Base-by-base conservation (phyloP, 2,329 filamentous ascomycete species). In the Fusarium floridanum region DNA sequence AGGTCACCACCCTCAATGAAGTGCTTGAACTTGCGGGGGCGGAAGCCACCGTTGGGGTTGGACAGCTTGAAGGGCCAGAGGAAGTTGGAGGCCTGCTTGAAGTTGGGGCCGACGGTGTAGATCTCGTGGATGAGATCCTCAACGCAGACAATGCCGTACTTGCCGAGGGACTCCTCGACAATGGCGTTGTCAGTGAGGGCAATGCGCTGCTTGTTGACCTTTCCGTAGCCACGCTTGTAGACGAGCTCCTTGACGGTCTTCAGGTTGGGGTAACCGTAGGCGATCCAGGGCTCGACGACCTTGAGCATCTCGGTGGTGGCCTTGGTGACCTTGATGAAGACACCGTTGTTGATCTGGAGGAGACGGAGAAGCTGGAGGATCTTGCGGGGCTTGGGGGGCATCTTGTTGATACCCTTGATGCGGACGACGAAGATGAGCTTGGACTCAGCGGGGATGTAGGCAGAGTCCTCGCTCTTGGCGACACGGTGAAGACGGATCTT, bases 321-420 rank as follows among this genome's bases (percentile, higher is more conserved):
- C 93, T 98, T 99, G 89, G 95, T 98, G 84, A 98, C 90, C 84
- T 92, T 93, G 88, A 99, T 90, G 89, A 99, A 99, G 87, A 98
- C 95, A 87, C 96, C 97, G 87, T 98, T 98, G 94, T 99, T 99
- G 94, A 99, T 99, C 91, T 99, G 97, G 83, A 99, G 93, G 79
- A 99, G 95, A 91, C 97, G 96, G 86, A 99, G 95, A 74, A 99
- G 94, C 90, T 99, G 97, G 82, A 99, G 92, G 84, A 98, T 98
- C 93, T 99, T 99, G 91, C 97, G 95, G 88, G 97, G 97, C 94
- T 99, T 98, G 82, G 97, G 97, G 85, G 97, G 92, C 83, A 99
- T 98, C 94, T 99, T 99, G 94, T 98, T 98, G 95, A 99, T 98
- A 97, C 96, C 97, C 95, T 99, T 99, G 91, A 99, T 99, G 86